Base-by-base conservation (phyloP, 768 basidiomycete species). In the Calvatia gigantea region DNA sequence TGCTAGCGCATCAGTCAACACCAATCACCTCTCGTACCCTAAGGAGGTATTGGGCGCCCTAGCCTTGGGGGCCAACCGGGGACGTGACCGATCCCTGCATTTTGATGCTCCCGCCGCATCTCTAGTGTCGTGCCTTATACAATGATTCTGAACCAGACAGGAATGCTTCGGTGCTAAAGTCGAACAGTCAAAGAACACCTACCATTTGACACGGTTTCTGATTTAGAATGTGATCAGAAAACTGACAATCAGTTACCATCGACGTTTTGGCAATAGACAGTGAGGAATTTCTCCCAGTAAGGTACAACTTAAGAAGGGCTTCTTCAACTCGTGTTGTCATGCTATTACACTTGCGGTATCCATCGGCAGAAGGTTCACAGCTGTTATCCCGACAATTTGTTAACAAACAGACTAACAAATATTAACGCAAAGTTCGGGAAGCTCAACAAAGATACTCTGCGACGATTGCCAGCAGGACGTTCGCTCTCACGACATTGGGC, bases 131-230 rank as follows among this genome's bases (percentile, higher is more conserved):
- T 31, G 23, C 51, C 52, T 45, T 54, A 9, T 17, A 27, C 21
- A 28, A 23, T 11, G 9, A 21, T 23, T 33, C 17, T 32, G 46
- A 2, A 33, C 12, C 23, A 32, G 14, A 12, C 5, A 7, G 17
- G 6, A 25, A 6, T 4, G 6, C 14, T 43, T 15, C 29, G 32
- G 31, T 21, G 38, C 17, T 33, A 33, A 43, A 14, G 15, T 44
- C 37, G 21, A 29, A 32, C 31, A 11, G 37, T 33, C 15, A 28
- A 19, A 15, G 11, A 31, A 31, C 32, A n/a, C 19, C 32, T 54
- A 37, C 46, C 45, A 52, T 42, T 39, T 35, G 47, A 55, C 45
- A 47, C 33, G 29, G 29, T 29, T 44, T 56, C 54, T 56, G 54
- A 56, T 56, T 15, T 25, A 32, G 54, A 42, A 39, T 15, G n/a